Conservation (phyloP, 345 rosid genomes). For the Firmiana major region DNA sequence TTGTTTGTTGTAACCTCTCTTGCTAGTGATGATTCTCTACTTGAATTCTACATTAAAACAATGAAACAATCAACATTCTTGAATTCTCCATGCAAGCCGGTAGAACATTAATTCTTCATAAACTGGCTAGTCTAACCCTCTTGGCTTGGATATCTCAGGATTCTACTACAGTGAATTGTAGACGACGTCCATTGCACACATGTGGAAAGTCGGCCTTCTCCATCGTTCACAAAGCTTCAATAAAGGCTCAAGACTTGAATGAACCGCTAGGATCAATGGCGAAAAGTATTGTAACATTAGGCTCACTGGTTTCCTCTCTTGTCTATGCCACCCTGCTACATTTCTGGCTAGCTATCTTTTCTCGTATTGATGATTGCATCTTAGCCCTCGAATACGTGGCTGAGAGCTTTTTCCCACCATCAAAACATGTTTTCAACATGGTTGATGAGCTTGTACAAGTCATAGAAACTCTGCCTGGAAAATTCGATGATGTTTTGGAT, state of each 20-base stretch:
- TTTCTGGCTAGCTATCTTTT: constrained; percentile 34
- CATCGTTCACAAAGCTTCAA: constrained; percentile 32
- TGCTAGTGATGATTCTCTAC: too few species aligned
- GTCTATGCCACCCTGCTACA: constrained; percentile 25
- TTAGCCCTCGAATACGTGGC: constrained; percentile 33
- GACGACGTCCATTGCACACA: constrained; percentile 60
- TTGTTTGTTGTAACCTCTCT: too few species aligned
- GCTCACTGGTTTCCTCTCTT: constrained; percentile 19
- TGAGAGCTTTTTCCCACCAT: constrained; percentile 54
- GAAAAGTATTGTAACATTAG: constrained; percentile 23
- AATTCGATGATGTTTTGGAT: constrained; percentile 31
- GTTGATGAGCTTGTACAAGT: constrained; percentile 32
- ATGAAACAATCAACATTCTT: too few species aligned
- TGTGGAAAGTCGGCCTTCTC: constrained; percentile 36
- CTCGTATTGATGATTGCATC: constrained; percentile 41
- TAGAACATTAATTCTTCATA: too few species aligned
- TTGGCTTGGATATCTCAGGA: constrained; percentile 23
- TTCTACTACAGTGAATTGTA: constrained; percentile 20
- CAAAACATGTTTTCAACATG: constrained; percentile 37
- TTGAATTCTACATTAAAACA: too few species aligned
- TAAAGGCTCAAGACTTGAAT: constrained; percentile 28
- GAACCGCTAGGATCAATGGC: constrained; percentile 31
- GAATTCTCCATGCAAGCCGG: too few species aligned
- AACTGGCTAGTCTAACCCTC: too few species aligned
- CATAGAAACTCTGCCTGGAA: constrained; percentile 49